phyloP scores from a whole-genome alignment of 176 grass and related monocot species.

The Rhynchospora tenuis region DNA sequence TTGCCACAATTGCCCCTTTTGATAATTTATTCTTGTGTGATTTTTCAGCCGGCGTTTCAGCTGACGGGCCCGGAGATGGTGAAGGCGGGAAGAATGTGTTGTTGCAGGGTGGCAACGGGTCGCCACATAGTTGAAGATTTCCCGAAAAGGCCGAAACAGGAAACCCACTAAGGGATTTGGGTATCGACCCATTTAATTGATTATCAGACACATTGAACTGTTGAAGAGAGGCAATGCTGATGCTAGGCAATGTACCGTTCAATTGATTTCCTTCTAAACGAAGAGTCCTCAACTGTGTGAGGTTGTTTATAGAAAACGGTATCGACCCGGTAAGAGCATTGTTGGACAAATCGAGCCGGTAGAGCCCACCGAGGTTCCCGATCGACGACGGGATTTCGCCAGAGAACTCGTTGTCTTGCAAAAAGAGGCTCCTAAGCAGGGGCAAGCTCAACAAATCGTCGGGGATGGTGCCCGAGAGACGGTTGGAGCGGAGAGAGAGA shows the following conservation, averaged over 20 bases:
- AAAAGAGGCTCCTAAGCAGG: constrained; percentile 37
- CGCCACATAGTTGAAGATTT: constrained; percentile 54
- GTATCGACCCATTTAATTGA: constrained; percentile 70
- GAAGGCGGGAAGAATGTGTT: constrained; percentile 52
- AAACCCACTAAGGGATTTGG: constrained; percentile 39
- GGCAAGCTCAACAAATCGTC: constrained; percentile 40
- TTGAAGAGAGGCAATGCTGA: constrained; percentile 32
- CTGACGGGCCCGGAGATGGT: constrained; percentile 19
- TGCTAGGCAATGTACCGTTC: constrained; percentile 54
- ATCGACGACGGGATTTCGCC: constrained; percentile 30
- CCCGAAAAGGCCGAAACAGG: constrained; percentile 39
- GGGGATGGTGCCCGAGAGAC: constrained; percentile 51
- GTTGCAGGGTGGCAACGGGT: constrained; percentile 39
- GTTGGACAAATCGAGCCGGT: constrained; percentile 46
- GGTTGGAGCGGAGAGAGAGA: constrained; percentile 75
- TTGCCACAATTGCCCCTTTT: constrained; percentile 46
- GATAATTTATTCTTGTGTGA: constrained; percentile 38
- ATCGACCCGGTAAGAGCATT: constrained; percentile 53
- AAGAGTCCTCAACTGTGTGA: constrained; percentile 23
- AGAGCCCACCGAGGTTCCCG: constrained; percentile 29
- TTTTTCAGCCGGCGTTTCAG: not conserved
- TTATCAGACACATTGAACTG: constrained; percentile 69
- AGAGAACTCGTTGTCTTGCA: constrained; percentile 53
- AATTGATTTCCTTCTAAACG: constrained; percentile 46
- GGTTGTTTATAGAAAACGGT: constrained; percentile 30